Percentiles rank a stretch among this genome's conserved stretches.
These are phyloP conservation scores for Mantamonas sphyraenae DNA, from an alignment of 78 protist species.

Conservation along the genomic window DNA sequence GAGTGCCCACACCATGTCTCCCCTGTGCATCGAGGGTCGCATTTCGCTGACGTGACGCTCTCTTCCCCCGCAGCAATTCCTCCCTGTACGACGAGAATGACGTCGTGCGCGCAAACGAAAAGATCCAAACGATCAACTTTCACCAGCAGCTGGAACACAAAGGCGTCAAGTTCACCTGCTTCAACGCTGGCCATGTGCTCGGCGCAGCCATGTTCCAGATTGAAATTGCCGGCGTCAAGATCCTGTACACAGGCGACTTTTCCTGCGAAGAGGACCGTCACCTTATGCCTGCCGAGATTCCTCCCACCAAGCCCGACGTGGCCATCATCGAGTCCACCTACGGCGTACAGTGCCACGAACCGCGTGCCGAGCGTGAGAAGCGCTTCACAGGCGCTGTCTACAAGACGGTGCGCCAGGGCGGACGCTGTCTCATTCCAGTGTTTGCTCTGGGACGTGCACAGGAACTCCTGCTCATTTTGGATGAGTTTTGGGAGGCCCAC, in stretches of 20 bases:
- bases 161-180: conserved; percentile 56
- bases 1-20: neutral
- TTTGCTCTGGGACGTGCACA: conserved; percentile 97
- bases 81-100: conserved; percentile 57
- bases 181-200: conserved; percentile 95
- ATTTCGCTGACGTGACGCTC: too few species aligned
- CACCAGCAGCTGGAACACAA: conserved; percentile 57
- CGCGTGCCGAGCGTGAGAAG: conserved; percentile 73
- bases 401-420: conserved; percentile 56
- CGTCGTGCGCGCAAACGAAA: conserved; percentile 35
- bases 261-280: conserved; percentile 89
- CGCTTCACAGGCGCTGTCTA: conserved; percentile 61
- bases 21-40: too few species aligned
- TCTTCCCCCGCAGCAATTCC: neutral
- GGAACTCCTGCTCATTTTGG: conserved; percentile 86
- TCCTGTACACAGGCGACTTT: conserved; percentile 95
- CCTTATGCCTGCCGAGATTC: conserved; percentile 90
- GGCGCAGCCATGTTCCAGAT: conserved; percentile 94
- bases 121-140: conserved; percentile 59
- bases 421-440: conserved; percentile 87
- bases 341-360: conserved; percentile 84
- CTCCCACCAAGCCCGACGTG: conserved; percentile 72
- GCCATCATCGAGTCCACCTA: conserved; percentile 87
- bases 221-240: conserved; percentile 80
- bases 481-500: conserved; percentile 37